Conservation (phyloP, 2,329 filamentous ascomycete species). For the Diaporthe humulicola region DNA sequence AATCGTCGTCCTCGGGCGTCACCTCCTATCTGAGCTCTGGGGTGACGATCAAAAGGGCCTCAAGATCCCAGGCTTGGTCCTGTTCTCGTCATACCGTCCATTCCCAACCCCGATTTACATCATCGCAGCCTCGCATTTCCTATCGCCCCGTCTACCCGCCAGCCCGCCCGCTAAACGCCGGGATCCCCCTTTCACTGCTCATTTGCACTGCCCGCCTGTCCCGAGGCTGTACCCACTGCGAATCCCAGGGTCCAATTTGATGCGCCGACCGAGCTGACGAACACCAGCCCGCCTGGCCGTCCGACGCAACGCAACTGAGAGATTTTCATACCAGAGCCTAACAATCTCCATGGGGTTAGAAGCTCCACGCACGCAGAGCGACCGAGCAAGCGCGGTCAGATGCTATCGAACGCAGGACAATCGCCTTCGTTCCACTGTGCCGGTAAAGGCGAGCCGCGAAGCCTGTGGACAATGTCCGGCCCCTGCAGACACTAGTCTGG, state of each 20-base stretch:
- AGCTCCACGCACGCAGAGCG: background rate
- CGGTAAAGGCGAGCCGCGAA: conserved; percentile 18
- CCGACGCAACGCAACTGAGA: background rate
- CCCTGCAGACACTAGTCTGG: background rate
- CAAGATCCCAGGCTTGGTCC: conserved; percentile 19
- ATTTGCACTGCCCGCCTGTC: conserved; percentile 27
- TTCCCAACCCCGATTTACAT: conserved; percentile 15
- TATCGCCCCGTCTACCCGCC: background rate
- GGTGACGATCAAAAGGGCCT: conserved; percentile 13
- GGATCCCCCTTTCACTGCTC: conserved; percentile 28
- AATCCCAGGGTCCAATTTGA: conserved; percentile 25
- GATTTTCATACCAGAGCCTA: background rate
- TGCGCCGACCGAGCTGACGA: conserved; percentile 16
- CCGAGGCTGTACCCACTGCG: conserved; percentile 19
- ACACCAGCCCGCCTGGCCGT: conserved; percentile 6
- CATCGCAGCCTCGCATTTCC: conserved; percentile 23
- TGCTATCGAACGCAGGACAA: background rate
- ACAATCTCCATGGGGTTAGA: background rate
- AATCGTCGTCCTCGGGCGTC: conserved; percentile 10
- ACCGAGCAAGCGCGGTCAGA: background rate
- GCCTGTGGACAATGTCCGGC: conserved; percentile 15
- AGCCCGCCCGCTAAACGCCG: conserved; percentile 18
- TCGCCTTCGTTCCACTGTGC: background rate
- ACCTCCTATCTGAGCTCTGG: conserved; percentile 9
- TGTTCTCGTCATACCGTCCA: conserved; percentile 23